phyloP scores from a whole-genome alignment of 768 basidiomycete species.

The Podaxis sp. region DNA sequence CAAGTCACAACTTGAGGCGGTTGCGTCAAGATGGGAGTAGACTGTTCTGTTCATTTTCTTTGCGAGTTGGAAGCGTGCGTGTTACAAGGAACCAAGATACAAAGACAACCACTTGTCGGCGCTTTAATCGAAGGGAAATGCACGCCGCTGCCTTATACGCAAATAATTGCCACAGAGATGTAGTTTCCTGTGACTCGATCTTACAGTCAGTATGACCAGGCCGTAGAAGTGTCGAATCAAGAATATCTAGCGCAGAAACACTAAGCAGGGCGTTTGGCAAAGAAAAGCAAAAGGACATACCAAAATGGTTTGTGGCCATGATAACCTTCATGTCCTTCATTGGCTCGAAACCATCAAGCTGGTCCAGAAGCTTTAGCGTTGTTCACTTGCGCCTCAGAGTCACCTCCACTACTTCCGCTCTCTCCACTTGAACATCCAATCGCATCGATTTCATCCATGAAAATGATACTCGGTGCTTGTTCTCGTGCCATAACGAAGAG shows the following conservation, averaged over 20 bases:
- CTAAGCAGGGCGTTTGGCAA: not conserved
- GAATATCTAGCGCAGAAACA: constrained; percentile 59
- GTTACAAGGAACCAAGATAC: too few relatives aligned
- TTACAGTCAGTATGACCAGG: constrained; percentile 95
- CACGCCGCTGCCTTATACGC: too few relatives aligned
- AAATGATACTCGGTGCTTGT: constrained; percentile 97
- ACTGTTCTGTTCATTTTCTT: too few relatives aligned
- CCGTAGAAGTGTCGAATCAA: constrained; percentile 89
- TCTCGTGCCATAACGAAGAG: constrained; percentile 98
- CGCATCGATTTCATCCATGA: constrained; percentile 99
- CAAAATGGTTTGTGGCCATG: constrained; percentile 98
- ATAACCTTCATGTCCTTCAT: constrained; percentile 96
- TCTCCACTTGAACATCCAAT: constrained; percentile 88
- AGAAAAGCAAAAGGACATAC: constrained; percentile 30
- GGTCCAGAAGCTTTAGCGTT: constrained; percentile 87
- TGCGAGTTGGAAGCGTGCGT: too few relatives aligned
- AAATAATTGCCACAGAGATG: too few relatives aligned
- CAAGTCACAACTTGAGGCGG: too few relatives aligned
- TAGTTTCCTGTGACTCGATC: constrained; percentile 55
- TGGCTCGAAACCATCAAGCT: constrained; percentile 90
- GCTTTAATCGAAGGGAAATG: too few relatives aligned
- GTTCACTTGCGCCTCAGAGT: constrained; percentile 89
- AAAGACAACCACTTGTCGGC: too few relatives aligned
- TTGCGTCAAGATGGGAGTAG: too few relatives aligned
- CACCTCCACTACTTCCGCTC: constrained; percentile 85